phyloP scores from a whole-genome alignment of 1,284 basidiomycete species.

The Violaceomyces palustris region DNA sequence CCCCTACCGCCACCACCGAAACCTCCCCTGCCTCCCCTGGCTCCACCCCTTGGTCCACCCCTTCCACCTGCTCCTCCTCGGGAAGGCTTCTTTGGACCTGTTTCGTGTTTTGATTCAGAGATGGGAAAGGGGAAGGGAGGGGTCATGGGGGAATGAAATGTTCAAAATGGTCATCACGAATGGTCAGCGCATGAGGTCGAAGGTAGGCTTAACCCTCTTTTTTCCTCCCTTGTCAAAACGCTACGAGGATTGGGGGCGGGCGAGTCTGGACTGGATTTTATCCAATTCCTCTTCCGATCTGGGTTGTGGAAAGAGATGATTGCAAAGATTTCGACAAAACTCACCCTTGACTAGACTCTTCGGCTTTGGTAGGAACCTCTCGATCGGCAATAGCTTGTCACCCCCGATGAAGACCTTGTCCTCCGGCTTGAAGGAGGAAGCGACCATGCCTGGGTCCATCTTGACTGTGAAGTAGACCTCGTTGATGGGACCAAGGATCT shows the following conservation, averaged over 20 bases:
- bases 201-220: too few species aligned
- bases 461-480: constrained; percentile 98
- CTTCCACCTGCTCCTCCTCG: constrained; percentile 26
- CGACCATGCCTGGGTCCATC: constrained; percentile 93
- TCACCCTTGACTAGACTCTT: constrained; percentile 57
- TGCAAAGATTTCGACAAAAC: not conserved
- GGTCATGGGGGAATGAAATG: too few species aligned
- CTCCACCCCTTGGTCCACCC: constrained; percentile 12
- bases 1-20: constrained; percentile 20
- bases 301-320: too few species aligned
- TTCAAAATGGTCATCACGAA: too few species aligned
- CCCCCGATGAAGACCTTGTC: constrained; percentile 96
- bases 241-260: too few species aligned
- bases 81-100: too few species aligned
- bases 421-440: constrained; percentile 89
- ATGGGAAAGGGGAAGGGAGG: too few species aligned
- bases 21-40: constrained; percentile 7
- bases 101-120: too few species aligned
- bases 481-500: constrained; percentile 95
- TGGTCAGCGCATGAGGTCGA: too few species aligned
- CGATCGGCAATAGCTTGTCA: constrained; percentile 93
- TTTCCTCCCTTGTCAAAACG: too few species aligned
- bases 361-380: constrained; percentile 95
- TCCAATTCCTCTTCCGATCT: too few species aligned
- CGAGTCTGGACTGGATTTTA: too few species aligned